These are phyloP conservation scores for Penicillium ucsense DNA, from an alignment of 495 filamentous ascomycete genomes.

Conservation along the genomic window DNA sequence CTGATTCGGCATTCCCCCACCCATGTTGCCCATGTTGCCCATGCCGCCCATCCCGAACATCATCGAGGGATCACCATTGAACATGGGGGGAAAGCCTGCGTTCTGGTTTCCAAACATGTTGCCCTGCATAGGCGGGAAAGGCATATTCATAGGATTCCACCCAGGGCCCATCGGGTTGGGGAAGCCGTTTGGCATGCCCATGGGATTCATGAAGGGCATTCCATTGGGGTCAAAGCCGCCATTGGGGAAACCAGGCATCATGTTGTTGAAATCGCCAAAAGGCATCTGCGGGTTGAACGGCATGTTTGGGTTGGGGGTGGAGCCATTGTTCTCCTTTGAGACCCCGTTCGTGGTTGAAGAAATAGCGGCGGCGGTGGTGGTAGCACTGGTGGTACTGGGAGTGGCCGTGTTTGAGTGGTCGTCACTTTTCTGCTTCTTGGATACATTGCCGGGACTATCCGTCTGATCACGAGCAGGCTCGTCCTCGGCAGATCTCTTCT, in stretches of 20 bases:
- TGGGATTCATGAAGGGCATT: constrained; percentile 47
- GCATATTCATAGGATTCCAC: constrained; percentile 45
- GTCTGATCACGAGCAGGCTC: constrained; percentile 33
- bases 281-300: constrained; percentile 28
- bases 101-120: constrained; percentile 42
- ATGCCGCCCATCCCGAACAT: constrained; percentile 30
- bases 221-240: constrained; percentile 30
- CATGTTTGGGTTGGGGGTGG: constrained; percentile 7
- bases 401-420: not conserved
- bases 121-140: constrained; percentile 24
- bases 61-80: constrained; percentile 34
- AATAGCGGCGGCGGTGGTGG: not conserved
- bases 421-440: constrained; percentile 31
- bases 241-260: constrained; percentile 32
- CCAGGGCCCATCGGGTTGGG: constrained; percentile 29
- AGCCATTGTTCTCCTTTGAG: constrained; percentile 5
- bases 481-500: constrained; percentile 78
- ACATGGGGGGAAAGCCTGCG: constrained; percentile 28
- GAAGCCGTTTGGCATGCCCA: constrained; percentile 41
- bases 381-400: not conserved
- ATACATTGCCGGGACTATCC: constrained; percentile 10
- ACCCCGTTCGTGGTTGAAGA: no score
- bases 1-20: constrained; percentile 21
- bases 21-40: constrained; percentile 10
- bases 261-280: constrained; percentile 19